Conservation (phyloP, 2,329 filamentous ascomycete species). For the Claviceps sp. region DNA sequence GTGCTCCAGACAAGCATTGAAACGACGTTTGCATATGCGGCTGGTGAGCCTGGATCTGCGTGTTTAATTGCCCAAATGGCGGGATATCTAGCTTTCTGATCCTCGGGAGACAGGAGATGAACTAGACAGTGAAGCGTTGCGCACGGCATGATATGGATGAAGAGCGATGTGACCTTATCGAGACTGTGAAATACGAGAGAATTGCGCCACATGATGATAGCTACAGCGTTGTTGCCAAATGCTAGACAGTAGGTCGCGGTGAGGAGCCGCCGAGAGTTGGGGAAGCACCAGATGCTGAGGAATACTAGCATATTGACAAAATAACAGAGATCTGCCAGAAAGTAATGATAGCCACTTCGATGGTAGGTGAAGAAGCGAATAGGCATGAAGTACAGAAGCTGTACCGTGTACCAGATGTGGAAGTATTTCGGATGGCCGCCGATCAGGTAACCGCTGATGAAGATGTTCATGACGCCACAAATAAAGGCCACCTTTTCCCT, state of each 20-base stretch:
- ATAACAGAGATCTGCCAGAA: slow-evolving; percentile 93
- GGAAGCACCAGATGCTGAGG: slow-evolving; percentile 80
- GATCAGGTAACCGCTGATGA: slow-evolving; percentile 88
- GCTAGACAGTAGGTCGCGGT: slow-evolving; percentile 85
- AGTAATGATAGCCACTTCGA: slow-evolving; percentile 88
- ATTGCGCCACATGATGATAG: slow-evolving; percentile 98
- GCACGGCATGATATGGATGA: slow-evolving; percentile 98
- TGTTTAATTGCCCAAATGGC: slow-evolving; percentile 72
- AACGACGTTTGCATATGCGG: slow-evolving; percentile 61
- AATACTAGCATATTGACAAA: slow-evolving; percentile 85
- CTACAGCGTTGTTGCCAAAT: slow-evolving; percentile 92
- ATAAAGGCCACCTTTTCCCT: slow-evolving; percentile 96
- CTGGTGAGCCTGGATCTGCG: slow-evolving; percentile 53
- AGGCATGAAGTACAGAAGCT: slow-evolving; percentile 92
- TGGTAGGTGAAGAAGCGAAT: slow-evolving; percentile 88
- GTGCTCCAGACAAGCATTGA: slow-evolving; percentile 94
- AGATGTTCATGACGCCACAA: slow-evolving; percentile 90
- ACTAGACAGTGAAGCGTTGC: slow-evolving; percentile 86
- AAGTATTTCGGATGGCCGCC: slow-evolving; percentile 77
- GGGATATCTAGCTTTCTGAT: slow-evolving; percentile 61
- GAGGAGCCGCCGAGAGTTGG: slow-evolving; percentile 78
- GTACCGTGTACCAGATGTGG: slow-evolving; percentile 81
- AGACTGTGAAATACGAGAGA: slow-evolving; percentile 96
- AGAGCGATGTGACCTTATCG: slow-evolving; percentile 96
- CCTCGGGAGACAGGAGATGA: slow-evolving; percentile 56